Evolutionary conservation across 176 grass and related monocot species (phyloP).

Genomic region (Eremochloa ophiuroides): DNA sequence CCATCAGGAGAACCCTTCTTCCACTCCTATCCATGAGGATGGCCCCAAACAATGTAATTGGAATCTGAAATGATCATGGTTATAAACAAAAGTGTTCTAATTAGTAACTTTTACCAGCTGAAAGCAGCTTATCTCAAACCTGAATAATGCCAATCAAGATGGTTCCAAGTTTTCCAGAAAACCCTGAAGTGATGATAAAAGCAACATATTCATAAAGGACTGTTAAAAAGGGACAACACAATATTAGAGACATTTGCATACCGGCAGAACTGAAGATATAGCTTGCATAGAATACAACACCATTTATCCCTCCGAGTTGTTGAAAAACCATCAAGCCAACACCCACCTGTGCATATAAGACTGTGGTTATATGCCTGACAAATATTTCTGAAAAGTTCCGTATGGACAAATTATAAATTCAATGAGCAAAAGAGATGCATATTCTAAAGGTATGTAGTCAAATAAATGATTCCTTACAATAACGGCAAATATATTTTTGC

Average conservation of each 20-base stretch:
- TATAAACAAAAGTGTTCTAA: constrained; percentile 40
- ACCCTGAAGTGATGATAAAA: constrained; percentile 42
- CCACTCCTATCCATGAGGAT: constrained; percentile 78
- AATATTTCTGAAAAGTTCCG: not conserved
- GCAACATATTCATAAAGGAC: constrained; percentile 18
- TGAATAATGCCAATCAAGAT: constrained; percentile 66
- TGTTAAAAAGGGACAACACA: constrained; percentile 5
- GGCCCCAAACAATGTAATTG: constrained; percentile 64
- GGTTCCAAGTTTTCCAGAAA: constrained; percentile 61
- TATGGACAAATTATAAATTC: constrained; percentile 12
- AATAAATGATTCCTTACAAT: constrained; percentile 56
- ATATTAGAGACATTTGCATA: constrained; percentile 19
- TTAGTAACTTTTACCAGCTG: constrained; percentile 5
- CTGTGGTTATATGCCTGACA: not conserved
- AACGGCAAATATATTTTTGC: constrained; percentile 50
- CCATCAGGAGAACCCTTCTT: constrained; percentile 73
- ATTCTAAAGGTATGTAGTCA: constrained; percentile 3
- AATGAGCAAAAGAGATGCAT: not conserved
- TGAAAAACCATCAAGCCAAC: constrained; percentile 69
- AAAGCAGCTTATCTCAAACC: constrained; percentile 35
- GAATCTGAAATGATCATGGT: constrained; percentile 57
- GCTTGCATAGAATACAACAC: constrained; percentile 65
- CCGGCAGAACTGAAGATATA: constrained; percentile 57
- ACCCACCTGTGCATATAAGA: constrained; percentile 44
- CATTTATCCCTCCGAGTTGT: constrained; percentile 75